phyloP scores from a whole-genome alignment of 2,329 filamentous ascomycete genomes.

The Helotiales sp. region DNA sequence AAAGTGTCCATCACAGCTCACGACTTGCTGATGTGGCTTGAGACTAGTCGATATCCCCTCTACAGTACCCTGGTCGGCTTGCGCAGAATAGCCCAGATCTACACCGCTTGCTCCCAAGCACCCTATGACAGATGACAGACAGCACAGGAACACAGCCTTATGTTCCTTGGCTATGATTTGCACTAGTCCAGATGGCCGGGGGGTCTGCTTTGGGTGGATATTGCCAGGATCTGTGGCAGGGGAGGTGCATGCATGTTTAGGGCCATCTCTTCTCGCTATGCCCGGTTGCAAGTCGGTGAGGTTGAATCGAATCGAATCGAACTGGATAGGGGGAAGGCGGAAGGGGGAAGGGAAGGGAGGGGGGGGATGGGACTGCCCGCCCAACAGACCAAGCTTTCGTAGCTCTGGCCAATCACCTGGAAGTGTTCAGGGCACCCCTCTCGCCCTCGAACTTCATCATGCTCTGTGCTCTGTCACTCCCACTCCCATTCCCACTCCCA shows the following conservation, averaged over 20 bases:
- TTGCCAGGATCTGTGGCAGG: constrained; percentile 25
- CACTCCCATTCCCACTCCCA: not conserved
- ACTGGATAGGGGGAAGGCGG: not conserved
- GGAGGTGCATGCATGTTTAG: constrained; percentile 20
- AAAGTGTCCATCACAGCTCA: not conserved
- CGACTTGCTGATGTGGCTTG: not conserved
- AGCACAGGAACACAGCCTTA: constrained; percentile 31
- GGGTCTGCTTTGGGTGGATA: constrained; percentile 18
- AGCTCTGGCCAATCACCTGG: constrained; percentile 11
- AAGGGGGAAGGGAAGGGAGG: not conserved
- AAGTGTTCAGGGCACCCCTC: not conserved
- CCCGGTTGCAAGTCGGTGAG: constrained; percentile 14
- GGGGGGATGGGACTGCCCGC: not conserved
- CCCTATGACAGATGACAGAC: constrained; percentile 1
- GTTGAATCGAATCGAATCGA: not conserved
- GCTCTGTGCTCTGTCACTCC: not conserved
- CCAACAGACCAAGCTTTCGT: constrained; percentile 10
- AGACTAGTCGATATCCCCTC: not conserved
- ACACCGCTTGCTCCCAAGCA: not conserved
- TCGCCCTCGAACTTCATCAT: not conserved
- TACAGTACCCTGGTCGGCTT: not conserved
- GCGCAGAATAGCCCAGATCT: not conserved
- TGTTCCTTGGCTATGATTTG: constrained; percentile 20
- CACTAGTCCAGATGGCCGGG: constrained; percentile 23
- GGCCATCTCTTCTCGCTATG: constrained; percentile 21